These are phyloP conservation scores for Trichoderma atroviride DNA, from an alignment of 2,329 filamentous ascomycete genomes.

Conservation along the genomic window DNA sequence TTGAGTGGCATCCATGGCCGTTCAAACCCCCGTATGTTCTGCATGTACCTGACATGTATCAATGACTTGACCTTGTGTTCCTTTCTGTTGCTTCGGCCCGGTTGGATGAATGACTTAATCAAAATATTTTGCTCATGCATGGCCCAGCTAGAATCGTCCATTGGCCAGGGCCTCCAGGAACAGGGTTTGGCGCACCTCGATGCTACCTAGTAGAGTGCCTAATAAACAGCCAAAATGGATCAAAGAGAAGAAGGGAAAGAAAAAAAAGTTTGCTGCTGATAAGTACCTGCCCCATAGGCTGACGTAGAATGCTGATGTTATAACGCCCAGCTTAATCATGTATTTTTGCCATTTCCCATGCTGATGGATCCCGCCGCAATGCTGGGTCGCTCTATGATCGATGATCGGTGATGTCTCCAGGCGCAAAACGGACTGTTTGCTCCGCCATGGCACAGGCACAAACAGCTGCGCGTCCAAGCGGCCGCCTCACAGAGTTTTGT, in stretches of 20 bases:
- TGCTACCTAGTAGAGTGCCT: neutral
- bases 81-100: neutral
- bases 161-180: constrained; percentile 26
- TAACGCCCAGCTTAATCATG: neutral
- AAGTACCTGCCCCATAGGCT: neutral
- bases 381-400: neutral
- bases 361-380: neutral
- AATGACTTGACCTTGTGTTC: neutral
- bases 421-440: constrained; percentile 19
- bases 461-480: neutral
- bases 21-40: neutral
- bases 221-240: neutral
- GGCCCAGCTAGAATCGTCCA: constrained; percentile 32
- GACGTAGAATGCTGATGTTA: neutral
- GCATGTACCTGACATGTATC: neutral
- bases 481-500: neutral
- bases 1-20: neutral
- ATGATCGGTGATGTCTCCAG: neutral
- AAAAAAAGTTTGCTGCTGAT: neutral
- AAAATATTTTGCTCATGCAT: constrained; percentile 2
- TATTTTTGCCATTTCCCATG: neutral
- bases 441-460: constrained; percentile 9
- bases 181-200: constrained; percentile 10
- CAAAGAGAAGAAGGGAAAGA: neutral
- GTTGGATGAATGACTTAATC: neutral